phyloP scores from a whole-genome alignment of 2,329 filamentous ascomycete species.

The Clonostachys chloroleuca region DNA sequence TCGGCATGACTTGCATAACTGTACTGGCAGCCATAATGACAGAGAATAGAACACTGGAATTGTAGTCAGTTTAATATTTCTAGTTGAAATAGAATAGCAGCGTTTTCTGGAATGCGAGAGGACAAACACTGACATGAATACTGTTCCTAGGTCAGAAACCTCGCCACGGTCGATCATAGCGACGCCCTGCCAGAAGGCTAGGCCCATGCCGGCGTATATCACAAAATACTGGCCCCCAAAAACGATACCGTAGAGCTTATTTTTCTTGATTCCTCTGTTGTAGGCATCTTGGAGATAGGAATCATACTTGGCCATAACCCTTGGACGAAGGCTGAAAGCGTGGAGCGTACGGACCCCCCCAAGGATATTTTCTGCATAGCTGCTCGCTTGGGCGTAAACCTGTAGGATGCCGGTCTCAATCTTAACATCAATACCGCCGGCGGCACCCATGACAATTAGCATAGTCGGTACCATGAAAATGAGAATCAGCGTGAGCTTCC shows the following conservation, averaged over 20 bases:
- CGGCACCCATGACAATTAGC: slow-evolving; percentile 7
- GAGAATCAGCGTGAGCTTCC: slow-evolving; percentile 27
- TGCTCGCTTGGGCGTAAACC: slow-evolving; percentile 14
- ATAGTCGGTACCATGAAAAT: slow-evolving; percentile 5
- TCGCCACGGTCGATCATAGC: slow-evolving; percentile 24
- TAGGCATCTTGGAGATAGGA: slow-evolving; percentile 6
- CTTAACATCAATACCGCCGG: slow-evolving; percentile 12
- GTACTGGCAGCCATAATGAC: slow-evolving; percentile 14
- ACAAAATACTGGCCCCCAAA: slow-evolving; percentile 26
- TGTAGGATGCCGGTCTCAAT: slow-evolving; percentile 14
- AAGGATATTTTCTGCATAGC: slow-evolving; percentile 16
- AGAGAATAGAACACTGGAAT: slow-evolving; percentile 13
- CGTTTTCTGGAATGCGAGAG: neutral
- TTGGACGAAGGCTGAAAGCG: slow-evolving; percentile 7
- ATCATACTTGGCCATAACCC: slow-evolving; percentile 6
- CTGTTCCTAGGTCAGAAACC: slow-evolving; percentile 4
- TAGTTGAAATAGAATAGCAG: slow-evolving; percentile 24
- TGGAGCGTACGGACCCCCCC: slow-evolving; percentile 6
- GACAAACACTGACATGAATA: slow-evolving; percentile 6
- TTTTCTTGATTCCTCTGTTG: slow-evolving; percentile 4
- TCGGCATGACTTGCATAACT: slow-evolving; percentile 10
- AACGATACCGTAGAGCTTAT: slow-evolving; percentile 2
- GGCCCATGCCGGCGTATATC: slow-evolving; percentile 7
- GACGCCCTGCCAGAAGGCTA: slow-evolving; percentile 19
- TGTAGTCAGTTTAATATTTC: neutral